Conservation (phyloP, 2,329 filamentous ascomycete genomes). For the Fusarium sterilihyphosum region DNA sequence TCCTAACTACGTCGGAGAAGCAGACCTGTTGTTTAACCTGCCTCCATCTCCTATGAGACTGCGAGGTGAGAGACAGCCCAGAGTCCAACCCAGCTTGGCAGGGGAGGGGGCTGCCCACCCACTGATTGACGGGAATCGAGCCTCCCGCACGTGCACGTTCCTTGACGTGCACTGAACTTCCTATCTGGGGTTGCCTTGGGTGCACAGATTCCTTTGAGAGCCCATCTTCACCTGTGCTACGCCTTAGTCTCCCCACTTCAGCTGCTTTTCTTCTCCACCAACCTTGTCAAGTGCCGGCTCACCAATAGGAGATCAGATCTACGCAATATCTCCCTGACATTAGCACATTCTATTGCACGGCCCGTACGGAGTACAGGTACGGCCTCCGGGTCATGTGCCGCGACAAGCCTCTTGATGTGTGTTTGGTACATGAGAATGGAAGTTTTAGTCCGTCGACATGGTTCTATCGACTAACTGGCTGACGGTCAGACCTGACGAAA, state of each 20-base stretch:
- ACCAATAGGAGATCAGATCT: slow-evolving; percentile 10
- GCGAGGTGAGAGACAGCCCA: neutral
- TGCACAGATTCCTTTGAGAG: slow-evolving; percentile 23
- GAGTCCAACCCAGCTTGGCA: slow-evolving; percentile 21
- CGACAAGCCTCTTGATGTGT: neutral
- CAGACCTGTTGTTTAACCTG: neutral
- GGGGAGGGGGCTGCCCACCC: slow-evolving; percentile 22
- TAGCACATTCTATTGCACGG: neutral
- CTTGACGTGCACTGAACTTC: slow-evolving; percentile 28
- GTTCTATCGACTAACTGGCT: neutral
- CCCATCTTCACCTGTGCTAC: slow-evolving; percentile 16
- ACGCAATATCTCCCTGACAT: neutral
- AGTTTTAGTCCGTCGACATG: neutral
- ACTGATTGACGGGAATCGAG: slow-evolving; percentile 36
- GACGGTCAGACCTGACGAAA: neutral
- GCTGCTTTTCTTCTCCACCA: slow-evolving; percentile 4
- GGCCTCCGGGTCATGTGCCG: neutral
- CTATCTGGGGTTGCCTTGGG: slow-evolving; percentile 9
- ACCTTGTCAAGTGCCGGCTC: slow-evolving; percentile 21
- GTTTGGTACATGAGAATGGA: neutral
- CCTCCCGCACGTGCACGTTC: slow-evolving; percentile 37
- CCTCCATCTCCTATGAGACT: neutral
- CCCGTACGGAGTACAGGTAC: neutral
- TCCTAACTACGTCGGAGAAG: neutral
- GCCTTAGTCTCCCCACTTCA: slow-evolving; percentile 26